phyloP scores from a whole-genome alignment of 176 grass and related monocot genomes.

The Carex cristatella region DNA sequence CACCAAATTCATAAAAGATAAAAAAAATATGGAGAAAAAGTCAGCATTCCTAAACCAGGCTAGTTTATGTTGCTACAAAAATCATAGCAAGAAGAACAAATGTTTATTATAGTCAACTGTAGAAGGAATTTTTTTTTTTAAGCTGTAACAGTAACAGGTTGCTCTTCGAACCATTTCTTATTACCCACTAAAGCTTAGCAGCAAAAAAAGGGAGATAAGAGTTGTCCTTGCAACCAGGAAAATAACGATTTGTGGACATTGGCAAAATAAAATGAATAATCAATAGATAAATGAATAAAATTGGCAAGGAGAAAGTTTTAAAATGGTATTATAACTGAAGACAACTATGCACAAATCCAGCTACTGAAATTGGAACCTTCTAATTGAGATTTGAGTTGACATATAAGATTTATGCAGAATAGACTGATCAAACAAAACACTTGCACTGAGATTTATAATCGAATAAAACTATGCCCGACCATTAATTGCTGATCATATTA shows the following conservation, averaged over 20 bases:
- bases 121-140: neutral
- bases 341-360: no score
- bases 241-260: neutral
- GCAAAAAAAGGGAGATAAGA: neutral
- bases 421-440: neutral
- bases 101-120: neutral
- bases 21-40: constrained; percentile 11
- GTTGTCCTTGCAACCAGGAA: neutral
- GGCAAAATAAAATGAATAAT: neutral
- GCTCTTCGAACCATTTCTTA: neutral
- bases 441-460: constrained; percentile 24
- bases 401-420: neutral
- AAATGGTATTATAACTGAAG: neutral
- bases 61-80: neutral
- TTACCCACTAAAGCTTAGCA: neutral
- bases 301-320: neutral
- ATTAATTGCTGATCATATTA: constrained; percentile 18
- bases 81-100: neutral
- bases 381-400: neutral
- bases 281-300: neutral
- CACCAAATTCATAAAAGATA: neutral
- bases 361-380: neutral
- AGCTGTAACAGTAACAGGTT: neutral
- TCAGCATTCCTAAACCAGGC: neutral
- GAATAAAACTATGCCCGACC: constrained; percentile 2